These are phyloP conservation scores for Pseudogymnoascus sp. DNA, from an alignment of 2,329 filamentous ascomycete genomes.

Conservation along the genomic window DNA sequence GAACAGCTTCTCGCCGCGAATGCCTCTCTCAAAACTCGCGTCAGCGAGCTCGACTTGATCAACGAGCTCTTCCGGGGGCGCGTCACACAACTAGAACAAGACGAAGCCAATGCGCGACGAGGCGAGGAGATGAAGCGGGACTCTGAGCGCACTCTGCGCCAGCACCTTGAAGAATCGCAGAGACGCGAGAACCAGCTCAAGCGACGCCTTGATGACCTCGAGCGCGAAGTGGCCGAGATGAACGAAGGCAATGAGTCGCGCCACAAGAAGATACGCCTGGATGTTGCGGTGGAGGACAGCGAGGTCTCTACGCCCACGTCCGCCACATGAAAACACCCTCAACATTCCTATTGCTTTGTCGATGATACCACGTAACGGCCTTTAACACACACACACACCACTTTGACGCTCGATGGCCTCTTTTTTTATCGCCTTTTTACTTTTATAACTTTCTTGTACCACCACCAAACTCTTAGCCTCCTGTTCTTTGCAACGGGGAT, in stretches of 20 bases:
- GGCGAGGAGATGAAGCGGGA: slow-evolving; percentile 52
- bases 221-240: slow-evolving; percentile 44
- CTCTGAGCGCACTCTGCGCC: slow-evolving; percentile 48
- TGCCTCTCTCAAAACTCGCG: slow-evolving; percentile 84
- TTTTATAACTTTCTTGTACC: slow-evolving; percentile 5
- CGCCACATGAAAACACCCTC: slow-evolving; percentile 10
- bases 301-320: slow-evolving; percentile 19
- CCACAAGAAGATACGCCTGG: slow-evolving; percentile 51
- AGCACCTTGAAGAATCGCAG: slow-evolving; percentile 69
- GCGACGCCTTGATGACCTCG: slow-evolving; percentile 71
- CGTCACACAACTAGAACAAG: slow-evolving; percentile 69
- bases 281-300: slow-evolving; percentile 36
- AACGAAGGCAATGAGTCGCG: slow-evolving; percentile 42
- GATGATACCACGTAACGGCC: slow-evolving; percentile 13
- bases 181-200: slow-evolving; percentile 76
- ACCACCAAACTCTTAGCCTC: slow-evolving; percentile 7
- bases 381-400: background rate
- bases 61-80: slow-evolving; percentile 74
- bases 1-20: slow-evolving; percentile 76
- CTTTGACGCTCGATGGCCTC: slow-evolving; percentile 9
- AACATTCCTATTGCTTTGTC: slow-evolving; percentile 13
- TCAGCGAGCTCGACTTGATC: slow-evolving; percentile 92
- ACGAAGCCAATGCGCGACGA: slow-evolving; percentile 62
- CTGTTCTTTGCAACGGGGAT: background rate
- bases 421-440: background rate